phyloP scores from a whole-genome alignment of 1,284 basidiomycete species.

The Acaromyces ingoldii region DNA sequence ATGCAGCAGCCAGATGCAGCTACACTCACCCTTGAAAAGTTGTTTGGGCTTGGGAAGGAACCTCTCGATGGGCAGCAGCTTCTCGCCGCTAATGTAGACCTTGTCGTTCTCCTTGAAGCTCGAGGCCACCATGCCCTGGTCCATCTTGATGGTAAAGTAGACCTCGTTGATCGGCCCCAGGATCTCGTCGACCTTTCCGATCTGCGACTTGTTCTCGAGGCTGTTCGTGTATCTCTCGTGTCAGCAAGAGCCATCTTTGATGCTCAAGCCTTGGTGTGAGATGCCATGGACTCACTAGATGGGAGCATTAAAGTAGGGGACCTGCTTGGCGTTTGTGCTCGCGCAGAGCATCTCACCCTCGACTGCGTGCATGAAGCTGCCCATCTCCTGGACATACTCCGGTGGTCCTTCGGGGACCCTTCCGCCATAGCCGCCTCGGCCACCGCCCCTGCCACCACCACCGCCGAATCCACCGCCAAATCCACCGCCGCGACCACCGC shows the following conservation, averaged over 20 bases:
- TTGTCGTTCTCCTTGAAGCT: constrained; percentile 98
- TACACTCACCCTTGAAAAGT: constrained; percentile 25
- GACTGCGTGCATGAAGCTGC: constrained; percentile 64
- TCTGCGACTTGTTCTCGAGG: constrained; percentile 91
- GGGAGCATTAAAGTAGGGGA: constrained; percentile 98
- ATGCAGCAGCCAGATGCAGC: neutral
- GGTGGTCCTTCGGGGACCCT: constrained; percentile 42
- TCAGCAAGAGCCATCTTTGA: no score
- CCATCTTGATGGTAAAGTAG: constrained; percentile 97
- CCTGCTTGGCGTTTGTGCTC: constrained; percentile 61
- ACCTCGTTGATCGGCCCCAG: constrained; percentile 97
- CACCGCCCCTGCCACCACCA: constrained; percentile 38
- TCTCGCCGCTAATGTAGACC: constrained; percentile 93
- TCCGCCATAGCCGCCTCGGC: constrained; percentile 36
- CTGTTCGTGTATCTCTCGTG: constrained; percentile 9
- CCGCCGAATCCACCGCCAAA: constrained; percentile 28
- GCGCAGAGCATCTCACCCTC: constrained; percentile 98
- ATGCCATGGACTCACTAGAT: constrained; percentile 66
- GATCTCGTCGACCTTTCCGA: constrained; percentile 94
- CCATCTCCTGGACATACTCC: constrained; percentile 48
- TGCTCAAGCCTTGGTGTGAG: no score
- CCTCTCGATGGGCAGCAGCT: constrained; percentile 89
- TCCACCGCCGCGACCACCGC: constrained; percentile 29
- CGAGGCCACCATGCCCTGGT: constrained; percentile 86
- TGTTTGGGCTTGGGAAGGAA: constrained; percentile 94